Conservation (phyloP, 2,329 filamentous ascomycete species). For the Alternaria alternata region DNA sequence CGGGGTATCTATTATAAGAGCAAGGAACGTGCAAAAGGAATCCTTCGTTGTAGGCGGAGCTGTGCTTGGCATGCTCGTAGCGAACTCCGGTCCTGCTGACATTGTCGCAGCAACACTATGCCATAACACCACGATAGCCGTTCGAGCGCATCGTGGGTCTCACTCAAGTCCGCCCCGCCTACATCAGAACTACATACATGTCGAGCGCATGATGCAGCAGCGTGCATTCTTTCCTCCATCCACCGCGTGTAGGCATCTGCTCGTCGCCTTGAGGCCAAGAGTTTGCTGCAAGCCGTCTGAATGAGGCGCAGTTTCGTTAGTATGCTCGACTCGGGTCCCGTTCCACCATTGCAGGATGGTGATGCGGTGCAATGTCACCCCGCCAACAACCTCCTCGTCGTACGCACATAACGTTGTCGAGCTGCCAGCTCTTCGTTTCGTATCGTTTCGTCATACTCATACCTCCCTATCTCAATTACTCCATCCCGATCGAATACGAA, state of each 20-base stretch:
- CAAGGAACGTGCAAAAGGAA: not conserved
- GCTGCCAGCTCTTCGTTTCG: not conserved
- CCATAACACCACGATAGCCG: not conserved
- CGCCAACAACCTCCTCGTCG: not conserved
- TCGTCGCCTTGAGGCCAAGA: not conserved
- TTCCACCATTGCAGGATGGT: not conserved
- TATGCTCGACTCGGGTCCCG: not conserved
- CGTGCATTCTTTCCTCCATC: not conserved
- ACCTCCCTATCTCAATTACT: too few relatives aligned
- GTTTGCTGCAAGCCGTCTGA: not conserved
- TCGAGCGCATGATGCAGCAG: not conserved
- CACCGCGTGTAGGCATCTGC: not conserved
- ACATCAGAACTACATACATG: not conserved
- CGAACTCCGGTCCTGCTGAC: not conserved
- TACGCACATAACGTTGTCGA: not conserved
- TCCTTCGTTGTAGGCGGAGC: not conserved
- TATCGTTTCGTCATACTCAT: accelerated
- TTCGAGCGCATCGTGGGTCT: not conserved
- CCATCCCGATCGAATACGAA: not conserved
- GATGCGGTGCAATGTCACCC: not conserved
- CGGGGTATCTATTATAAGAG: not conserved
- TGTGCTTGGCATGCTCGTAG: not conserved
- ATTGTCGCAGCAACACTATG: not conserved
- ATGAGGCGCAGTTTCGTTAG: not conserved
- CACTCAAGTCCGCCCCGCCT: not conserved